Evolutionary conservation across 1,139 yeast genomes (phyloP).

Genomic region (Waltiozyma solani): DNA sequence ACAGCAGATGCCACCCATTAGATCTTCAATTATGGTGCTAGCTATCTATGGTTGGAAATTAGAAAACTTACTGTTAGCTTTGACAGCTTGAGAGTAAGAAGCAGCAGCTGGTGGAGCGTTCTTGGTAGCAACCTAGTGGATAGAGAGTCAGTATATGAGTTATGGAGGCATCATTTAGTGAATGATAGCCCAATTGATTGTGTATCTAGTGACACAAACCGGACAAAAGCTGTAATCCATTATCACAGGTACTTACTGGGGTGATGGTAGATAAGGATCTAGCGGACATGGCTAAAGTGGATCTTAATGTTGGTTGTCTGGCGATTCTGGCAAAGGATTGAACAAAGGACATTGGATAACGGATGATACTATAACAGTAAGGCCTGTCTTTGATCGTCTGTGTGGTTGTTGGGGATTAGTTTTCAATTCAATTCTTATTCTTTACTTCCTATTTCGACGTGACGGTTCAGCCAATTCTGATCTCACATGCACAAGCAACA

Average conservation of each 20-base stretch:
- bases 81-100: constrained; percentile 87
- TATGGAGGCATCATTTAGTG: too few relatives aligned
- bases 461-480: too few relatives aligned
- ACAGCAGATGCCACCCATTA: too few relatives aligned
- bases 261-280: constrained; percentile 36
- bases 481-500: too few relatives aligned
- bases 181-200: too few relatives aligned
- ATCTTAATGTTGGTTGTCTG: constrained; percentile 13
- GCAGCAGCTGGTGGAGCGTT: constrained; percentile 95
- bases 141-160: not conserved
- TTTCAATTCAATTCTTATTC: too few relatives aligned
- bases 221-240: not conserved
- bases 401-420: not conserved
- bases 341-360: constrained; percentile 13
- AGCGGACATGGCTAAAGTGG: constrained; percentile 16
- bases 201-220: too few relatives aligned
- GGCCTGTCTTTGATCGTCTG: not conserved
- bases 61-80: constrained; percentile 53
- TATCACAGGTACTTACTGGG: constrained; percentile 28
- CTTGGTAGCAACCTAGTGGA: constrained; percentile 46
- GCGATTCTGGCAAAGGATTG: constrained; percentile 16
- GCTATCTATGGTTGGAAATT: too few relatives aligned
- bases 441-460: not conserved
- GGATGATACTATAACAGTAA: not conserved
- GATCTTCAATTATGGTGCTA: too few relatives aligned